Evolutionary conservation across 306 rosid genomes (phyloP).

Genomic region (Vigna nakashimae): DNA sequence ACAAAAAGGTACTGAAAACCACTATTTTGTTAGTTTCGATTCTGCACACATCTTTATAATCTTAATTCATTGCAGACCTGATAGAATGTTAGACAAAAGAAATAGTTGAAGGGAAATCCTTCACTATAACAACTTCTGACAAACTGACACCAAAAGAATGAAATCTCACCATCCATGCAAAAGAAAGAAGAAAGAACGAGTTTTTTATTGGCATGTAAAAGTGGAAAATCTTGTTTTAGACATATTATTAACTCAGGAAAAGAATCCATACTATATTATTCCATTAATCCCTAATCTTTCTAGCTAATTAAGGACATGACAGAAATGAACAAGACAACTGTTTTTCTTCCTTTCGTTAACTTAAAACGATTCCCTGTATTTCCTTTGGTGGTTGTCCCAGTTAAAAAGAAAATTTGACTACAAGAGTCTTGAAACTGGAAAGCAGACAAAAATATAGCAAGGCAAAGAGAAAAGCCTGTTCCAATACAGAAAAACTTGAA

Average conservation of each 20-base stretch:
- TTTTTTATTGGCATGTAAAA: background rate
- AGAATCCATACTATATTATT: constrained; percentile 20
- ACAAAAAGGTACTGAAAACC: constrained; percentile 2
- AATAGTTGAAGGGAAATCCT: constrained; percentile 1
- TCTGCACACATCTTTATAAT: constrained; percentile 11
- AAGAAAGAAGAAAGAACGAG: constrained; percentile 1
- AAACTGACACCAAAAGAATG: constrained; percentile 1
- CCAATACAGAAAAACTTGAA: constrained; percentile 30
- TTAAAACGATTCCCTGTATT: constrained; percentile 5
- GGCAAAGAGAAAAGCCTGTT: constrained; percentile 17
- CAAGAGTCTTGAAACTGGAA: constrained; percentile 18
- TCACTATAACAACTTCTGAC: background rate
- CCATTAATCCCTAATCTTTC: background rate
- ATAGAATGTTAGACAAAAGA: background rate
- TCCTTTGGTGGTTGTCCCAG: background rate
- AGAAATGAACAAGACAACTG: background rate
- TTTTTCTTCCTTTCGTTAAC: constrained; percentile 17
- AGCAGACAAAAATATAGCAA: constrained; percentile 13
- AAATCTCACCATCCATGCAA: constrained; percentile 14
- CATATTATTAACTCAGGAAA: constrained; percentile 10
- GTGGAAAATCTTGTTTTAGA: background rate
- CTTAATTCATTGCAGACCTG: constrained; percentile 8
- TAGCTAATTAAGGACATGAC: background rate
- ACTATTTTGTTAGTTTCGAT: constrained; percentile 2
- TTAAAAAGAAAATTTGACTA: constrained; percentile 2